Evolutionary conservation across 1,284 basidiomycete genomes (phyloP), one percentile per base, ranked within the genome.

Genomic region (Austroboletus niveus): DNA sequence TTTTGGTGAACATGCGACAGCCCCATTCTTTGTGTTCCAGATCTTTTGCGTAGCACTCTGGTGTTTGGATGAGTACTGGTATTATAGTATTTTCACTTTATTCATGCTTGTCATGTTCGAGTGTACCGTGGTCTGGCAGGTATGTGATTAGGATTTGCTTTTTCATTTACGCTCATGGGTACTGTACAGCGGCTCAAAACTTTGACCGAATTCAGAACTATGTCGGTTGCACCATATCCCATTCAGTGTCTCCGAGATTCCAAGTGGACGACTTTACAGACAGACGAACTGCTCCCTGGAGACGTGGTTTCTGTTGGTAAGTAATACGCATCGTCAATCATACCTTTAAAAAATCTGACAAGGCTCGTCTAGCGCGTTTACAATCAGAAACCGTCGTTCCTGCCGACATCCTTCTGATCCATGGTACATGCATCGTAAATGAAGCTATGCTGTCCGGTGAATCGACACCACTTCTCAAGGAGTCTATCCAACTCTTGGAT

Each of bases 81-180:
- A 96, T 69, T 98, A 96, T 77, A 92, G 89, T 57, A 72, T 98
- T 41, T 98, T 98, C 75, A 98, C 95, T 1, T 79, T 94, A 32
- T 97, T 98, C 80, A 98, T 98, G 95, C 78, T 98, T 45, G 75
- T 98, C 48, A 88, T 96, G 55, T 98, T 98, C 65, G 95, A 98
- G 73, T 97, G 94, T 72, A 98, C 95, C 1, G 93, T 95, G 36
- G 94, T 98, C 22, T 98, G 89, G 83, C 94, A 97, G 85, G 91
- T 89, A 59, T 51, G 84, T 70, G 39, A 2, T 53, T 36, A 24
- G 8, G 15, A 31, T 34, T 17, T 4, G 0, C 30, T n/a, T 22
- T n/a, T 10, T 43, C 12, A 4, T 31, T 27, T 27, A 1, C 6
- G 22, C 55, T 65, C 9, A 68, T 43, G 10, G 38, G 32, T 53